Base-by-base conservation (phyloP, 257 asterid species). In the Salvia miltiorrhiza region DNA sequence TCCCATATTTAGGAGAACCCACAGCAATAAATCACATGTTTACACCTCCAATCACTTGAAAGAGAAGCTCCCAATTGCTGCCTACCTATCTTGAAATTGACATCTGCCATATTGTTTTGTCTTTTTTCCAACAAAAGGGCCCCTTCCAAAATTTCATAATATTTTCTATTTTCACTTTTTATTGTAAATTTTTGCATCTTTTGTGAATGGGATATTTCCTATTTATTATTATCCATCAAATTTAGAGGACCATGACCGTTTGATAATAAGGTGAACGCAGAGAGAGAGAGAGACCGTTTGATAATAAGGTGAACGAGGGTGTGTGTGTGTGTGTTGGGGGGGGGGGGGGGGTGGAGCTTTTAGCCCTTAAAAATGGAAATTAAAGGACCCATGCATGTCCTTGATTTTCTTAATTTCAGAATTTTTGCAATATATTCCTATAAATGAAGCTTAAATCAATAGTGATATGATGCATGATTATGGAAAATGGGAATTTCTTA, bases 1-100 rank as follows among this genome's bases (percentile, higher is more conserved):
- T 79, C 83, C 83, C 78, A 79, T 65, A 63, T 24, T 39, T 28
- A 79, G 88, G 64, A 66, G 84, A 78, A 80, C 83, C 75, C 76
- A 59, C 71, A 80, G 30, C 60, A 73, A 43, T 79, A 64, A 20
- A 73, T 81, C 95, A 85, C 93, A 80, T 89, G 93, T 70, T 76
- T 69, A 50, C 43, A 56, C 63, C 76, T 79, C 79, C 81, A 56
- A 57, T 72, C 67, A 77, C 70, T 74, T 82, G 77, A 76, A 83
- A 82, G 62, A 67, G 72, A 47, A 74, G 61, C 79, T 77, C 86
- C 84, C 69, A 81, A 28, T 77, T 80, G 87, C 82, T 72, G 40
- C 65, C 78, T 81, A 63, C 35, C 72, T 40, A 69, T 75, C 43
- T 80, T 81, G 92, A 87, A 81, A 37, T 76, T 9, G 91, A 86